Conservation (phyloP, 169 alveolate species). For the Babesia caballi region DNA sequence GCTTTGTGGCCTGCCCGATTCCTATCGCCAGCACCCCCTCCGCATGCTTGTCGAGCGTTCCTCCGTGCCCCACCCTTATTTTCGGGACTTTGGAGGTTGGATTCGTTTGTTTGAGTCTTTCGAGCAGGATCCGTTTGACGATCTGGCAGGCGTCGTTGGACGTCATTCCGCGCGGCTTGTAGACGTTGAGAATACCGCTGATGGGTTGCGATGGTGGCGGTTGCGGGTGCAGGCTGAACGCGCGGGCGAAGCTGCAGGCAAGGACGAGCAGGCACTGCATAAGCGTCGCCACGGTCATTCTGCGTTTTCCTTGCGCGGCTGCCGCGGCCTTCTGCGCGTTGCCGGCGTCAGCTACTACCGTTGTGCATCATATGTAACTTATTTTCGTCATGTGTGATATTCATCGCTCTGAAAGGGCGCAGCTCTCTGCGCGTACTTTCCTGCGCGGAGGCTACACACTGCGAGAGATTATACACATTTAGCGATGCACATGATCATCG, state of each 20-base stretch:
- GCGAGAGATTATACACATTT: too few species aligned
- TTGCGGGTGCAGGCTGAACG: neutral
- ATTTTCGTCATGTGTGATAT: too few species aligned
- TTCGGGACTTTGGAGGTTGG: conserved; percentile 2
- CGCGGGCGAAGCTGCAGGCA: neutral
- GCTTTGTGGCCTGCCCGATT: conserved; percentile 68
- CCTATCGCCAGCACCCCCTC: conserved; percentile 75
- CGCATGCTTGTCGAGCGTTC: conserved; percentile 73
- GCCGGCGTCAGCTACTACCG: too few species aligned
- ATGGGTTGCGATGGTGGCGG: conserved; percentile 2
- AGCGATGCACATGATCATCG: too few species aligned
- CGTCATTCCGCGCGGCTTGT: conserved; percentile 57
- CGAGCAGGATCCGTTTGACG: conserved; percentile 26
- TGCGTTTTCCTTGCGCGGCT: neutral
- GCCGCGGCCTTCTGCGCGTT: too few species aligned
- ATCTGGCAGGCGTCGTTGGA: conserved; percentile 42
- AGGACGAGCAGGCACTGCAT: neutral
- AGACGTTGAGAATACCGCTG: conserved; percentile 55
- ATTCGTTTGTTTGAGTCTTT: conserved; percentile 1
- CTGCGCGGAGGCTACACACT: too few species aligned
- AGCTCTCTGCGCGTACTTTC: too few species aligned
- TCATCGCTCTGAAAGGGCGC: too few species aligned
- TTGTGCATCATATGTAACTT: too few species aligned
- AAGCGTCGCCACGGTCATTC: neutral
- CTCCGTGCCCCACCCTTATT: conserved; percentile 79